phyloP scores from a whole-genome alignment of 2,329 filamentous ascomycete genomes.

The Fusarium ambrosium region DNA sequence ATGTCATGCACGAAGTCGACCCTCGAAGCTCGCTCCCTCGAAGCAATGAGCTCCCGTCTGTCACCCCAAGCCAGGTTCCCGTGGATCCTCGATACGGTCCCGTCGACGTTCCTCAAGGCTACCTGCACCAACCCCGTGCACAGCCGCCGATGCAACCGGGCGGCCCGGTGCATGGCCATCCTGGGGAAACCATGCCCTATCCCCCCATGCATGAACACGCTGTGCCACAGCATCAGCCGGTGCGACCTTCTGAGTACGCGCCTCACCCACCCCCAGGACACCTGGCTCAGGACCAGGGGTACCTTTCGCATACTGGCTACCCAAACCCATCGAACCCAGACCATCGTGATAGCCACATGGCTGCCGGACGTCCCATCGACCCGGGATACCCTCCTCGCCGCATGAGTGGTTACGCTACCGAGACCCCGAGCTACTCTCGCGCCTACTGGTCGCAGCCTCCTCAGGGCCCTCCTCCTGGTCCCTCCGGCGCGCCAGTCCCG shows the following conservation, averaged over 20 bases:
- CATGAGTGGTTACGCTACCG: conserved; percentile 50
- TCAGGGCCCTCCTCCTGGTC: conserved; percentile 46
- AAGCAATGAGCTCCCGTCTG: conserved; percentile 41
- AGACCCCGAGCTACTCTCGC: conserved; percentile 49
- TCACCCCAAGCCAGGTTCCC: conserved; percentile 40
- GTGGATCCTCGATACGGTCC: conserved; percentile 43
- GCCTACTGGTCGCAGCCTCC: conserved; percentile 54
- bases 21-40: conserved; percentile 40
- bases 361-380: conserved; percentile 50
- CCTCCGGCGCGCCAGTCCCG: conserved; percentile 32
- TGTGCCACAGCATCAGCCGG: conserved; percentile 43
- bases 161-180: conserved; percentile 42
- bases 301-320: conserved; percentile 49
- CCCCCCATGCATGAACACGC: conserved; percentile 45
- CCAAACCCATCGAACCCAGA: conserved; percentile 45
- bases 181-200: conserved; percentile 43
- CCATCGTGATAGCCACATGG: conserved; percentile 48
- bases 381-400: conserved; percentile 50
- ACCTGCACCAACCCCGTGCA: conserved; percentile 45
- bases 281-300: conserved; percentile 44
- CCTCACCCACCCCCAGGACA: conserved; percentile 43
- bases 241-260: conserved; percentile 48
- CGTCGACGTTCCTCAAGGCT: conserved; percentile 44
- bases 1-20: conserved; percentile 36
- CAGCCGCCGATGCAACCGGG: conserved; percentile 43